Base-by-base conservation (phyloP, 2,329 filamentous ascomycete species). In the Calonectria ilicicola region DNA sequence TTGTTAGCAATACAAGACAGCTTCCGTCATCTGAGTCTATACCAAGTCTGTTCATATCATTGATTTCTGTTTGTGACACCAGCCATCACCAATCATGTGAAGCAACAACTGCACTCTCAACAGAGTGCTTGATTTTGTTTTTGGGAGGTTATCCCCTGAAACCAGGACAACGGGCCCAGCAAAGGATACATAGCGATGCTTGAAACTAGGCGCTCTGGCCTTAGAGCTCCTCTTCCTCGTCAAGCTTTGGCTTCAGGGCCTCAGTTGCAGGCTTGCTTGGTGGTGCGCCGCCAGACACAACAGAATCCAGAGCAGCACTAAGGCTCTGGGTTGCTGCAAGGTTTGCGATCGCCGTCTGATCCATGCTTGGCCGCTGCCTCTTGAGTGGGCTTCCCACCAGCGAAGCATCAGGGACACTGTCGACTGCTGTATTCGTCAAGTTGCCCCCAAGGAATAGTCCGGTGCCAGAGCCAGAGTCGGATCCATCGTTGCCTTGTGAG, bases 371-470 rank as follows among this genome's bases (percentile, higher is more conserved):
- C 42, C 94, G 88, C 70, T 94, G 92, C 81, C 93, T 95, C 87
- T 95, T 95, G 78, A 94, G 88, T 1, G 94, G 94, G 76, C 93
- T 95, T 62, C 92, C 93, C 26, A 95, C 82, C 83, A 84, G 72
- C 85, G 86, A 69, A 72, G 80, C 83, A 81, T 78, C 81, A 27
- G 76, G 82, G 67, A 76, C 81, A 8, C 73, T 67, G 62, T 71
- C 46, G 40, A 62, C 72, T 26, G 69, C 58, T 26, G 73, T 72
- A 23, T 38, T 21, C 8, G 77, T 38, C 42, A 74, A 62, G 56
- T 64, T 76, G 68, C 65, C 73, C 35, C 73, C 60, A 35, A 74
- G 70, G 17, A 76, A 68, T 58, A 72, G 76, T 63, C 68, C 70
- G 65, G 71, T 26, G 38, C 65, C 68, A 58, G 69, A 47, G 63